Percentiles rank a stretch among this genome's conserved stretches.
These are phyloP conservation scores for Penicillium sp. DNA, from an alignment of 2,329 filamentous ascomycete genomes.

Conservation along the genomic window DNA sequence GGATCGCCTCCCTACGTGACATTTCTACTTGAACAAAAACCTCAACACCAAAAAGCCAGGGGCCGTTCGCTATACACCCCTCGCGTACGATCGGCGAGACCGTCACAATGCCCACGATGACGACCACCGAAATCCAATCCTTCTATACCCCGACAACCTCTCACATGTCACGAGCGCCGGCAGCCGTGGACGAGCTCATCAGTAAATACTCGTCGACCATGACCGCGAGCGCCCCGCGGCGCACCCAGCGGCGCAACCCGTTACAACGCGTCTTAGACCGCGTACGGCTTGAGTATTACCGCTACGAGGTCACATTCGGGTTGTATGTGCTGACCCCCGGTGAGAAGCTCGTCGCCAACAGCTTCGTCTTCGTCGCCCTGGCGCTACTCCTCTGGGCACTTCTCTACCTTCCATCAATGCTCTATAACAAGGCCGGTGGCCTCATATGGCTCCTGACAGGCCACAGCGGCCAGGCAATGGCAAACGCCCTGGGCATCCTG, in stretches of 20 bases:
- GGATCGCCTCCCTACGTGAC: not conserved
- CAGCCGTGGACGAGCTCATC: slow-evolving; percentile 32
- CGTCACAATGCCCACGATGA: slow-evolving; percentile 18
- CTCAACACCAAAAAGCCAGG: not conserved
- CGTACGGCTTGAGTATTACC: slow-evolving; percentile 42
- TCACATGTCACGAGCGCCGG: slow-evolving; percentile 28
- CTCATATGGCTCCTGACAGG: slow-evolving; percentile 39
- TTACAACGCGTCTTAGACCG: slow-evolving; percentile 30
- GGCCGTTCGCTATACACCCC: not conserved
- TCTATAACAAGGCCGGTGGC: slow-evolving; percentile 35
- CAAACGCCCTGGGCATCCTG: slow-evolving; percentile 25
- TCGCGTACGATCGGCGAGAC: slow-evolving; percentile 2
- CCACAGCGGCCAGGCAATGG: slow-evolving; percentile 28
- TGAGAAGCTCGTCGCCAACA: slow-evolving; percentile 43
- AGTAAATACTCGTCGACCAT: slow-evolving; percentile 30
- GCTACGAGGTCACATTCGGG: slow-evolving; percentile 45
- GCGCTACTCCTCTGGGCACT: slow-evolving; percentile 36
- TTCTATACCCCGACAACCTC: slow-evolving; percentile 32
- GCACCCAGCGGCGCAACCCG: slow-evolving; percentile 20
- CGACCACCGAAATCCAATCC: slow-evolving; percentile 33
- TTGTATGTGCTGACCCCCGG: slow-evolving; percentile 42
- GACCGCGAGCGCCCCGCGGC: slow-evolving; percentile 10
- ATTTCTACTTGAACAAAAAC: not conserved
- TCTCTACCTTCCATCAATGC: slow-evolving; percentile 35
- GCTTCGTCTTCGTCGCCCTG: slow-evolving; percentile 35